Base-by-base conservation (phyloP, 202 grass and related monocot genomes). In the Alloteropsis angusta region DNA sequence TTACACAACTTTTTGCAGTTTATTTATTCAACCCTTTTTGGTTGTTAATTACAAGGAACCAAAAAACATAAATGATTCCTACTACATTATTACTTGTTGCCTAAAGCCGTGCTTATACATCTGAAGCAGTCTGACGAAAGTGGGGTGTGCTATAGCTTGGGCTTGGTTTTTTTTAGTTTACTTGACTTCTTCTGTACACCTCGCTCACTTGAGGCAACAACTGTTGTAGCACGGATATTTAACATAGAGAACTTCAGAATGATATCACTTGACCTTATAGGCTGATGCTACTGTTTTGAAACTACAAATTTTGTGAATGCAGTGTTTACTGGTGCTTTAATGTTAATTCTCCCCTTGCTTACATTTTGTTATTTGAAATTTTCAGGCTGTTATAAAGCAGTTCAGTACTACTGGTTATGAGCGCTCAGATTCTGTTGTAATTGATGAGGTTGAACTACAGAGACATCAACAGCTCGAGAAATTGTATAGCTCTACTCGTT, bases 321-420 rank as follows among this genome's bases (percentile, higher is more conserved):
- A 48, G 60, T 49, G 50, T 57, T 71, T 60, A 6, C n/a, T 65
- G 25, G 55, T 56, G 21, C 7, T 55, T 63, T 74, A 6, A 73
- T 42, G 22, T 69, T 66, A 54, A 78, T 45, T 77, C 58, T 85
- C 52, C 64, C n/a, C 25, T 77, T 85, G 4, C 78, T 77, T 82
- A 75, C 45, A 49, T 68, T 68, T 15, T 75, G 39, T 47, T 59
- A 34, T 42, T 82, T 91, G n/a, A 73, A 75, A 49, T 43, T 80
- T 87, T 45, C 84, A 99, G 96, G 96, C 92, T 56, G 96, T 99
- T 65, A 93, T 96, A 91, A 99, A 99, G 75, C 96, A 99, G 55
- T 99, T 99, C 37, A 89, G 88, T 74, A 81, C 71, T 74, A 99
- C 89, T 52, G 96, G 96, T 45, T 99, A 96, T 45, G 96, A 88